Conservation (phyloP, 2,329 filamentous ascomycete species). For the Coniochaeta ligniaria region DNA sequence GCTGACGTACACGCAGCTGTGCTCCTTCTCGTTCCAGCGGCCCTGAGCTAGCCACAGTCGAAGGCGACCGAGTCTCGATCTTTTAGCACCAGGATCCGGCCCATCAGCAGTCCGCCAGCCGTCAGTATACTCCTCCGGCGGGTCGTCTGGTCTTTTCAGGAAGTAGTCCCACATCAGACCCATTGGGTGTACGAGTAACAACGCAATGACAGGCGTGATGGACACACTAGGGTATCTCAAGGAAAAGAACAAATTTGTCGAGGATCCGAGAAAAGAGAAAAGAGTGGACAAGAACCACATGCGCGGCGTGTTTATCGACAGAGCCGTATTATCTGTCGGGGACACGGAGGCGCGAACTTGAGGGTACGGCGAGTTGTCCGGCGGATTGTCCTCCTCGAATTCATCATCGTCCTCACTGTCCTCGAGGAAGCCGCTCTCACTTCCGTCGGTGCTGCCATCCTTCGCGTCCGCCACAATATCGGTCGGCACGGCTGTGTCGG, state of each 20-base stretch:
- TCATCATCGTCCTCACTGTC: slow-evolving; percentile 26
- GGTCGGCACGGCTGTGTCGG: slow-evolving; percentile 38
- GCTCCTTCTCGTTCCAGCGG: slow-evolving; percentile 81
- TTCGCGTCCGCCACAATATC: slow-evolving; percentile 36
- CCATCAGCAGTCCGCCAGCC: slow-evolving; percentile 21
- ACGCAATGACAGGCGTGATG: slow-evolving; percentile 81
- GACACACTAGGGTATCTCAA: slow-evolving; percentile 85
- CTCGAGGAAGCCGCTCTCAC: slow-evolving; percentile 26
- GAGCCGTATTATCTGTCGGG: slow-evolving; percentile 63
- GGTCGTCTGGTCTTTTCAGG: slow-evolving; percentile 57
- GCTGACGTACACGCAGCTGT: slow-evolving; percentile 82
- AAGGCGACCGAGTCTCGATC: slow-evolving; percentile 32
- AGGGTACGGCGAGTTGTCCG: slow-evolving; percentile 68
- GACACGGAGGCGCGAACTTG: slow-evolving; percentile 76
- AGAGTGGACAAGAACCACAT: slow-evolving; percentile 81
- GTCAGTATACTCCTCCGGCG: slow-evolving; percentile 39
- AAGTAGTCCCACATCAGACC: slow-evolving; percentile 72
- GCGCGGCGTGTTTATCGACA: slow-evolving; percentile 82
- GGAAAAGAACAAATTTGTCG: slow-evolving; percentile 83
- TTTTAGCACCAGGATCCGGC: slow-evolving; percentile 12
- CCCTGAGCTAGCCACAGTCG: slow-evolving; percentile 75
- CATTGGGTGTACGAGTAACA: slow-evolving; percentile 77
- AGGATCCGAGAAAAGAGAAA: slow-evolving; percentile 74
- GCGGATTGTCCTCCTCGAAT: slow-evolving; percentile 41
- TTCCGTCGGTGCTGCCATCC: slow-evolving; percentile 16